These are phyloP conservation scores for Millerozyma miso DNA, from an alignment of 805 yeast genomes.

Conservation along the genomic window DNA sequence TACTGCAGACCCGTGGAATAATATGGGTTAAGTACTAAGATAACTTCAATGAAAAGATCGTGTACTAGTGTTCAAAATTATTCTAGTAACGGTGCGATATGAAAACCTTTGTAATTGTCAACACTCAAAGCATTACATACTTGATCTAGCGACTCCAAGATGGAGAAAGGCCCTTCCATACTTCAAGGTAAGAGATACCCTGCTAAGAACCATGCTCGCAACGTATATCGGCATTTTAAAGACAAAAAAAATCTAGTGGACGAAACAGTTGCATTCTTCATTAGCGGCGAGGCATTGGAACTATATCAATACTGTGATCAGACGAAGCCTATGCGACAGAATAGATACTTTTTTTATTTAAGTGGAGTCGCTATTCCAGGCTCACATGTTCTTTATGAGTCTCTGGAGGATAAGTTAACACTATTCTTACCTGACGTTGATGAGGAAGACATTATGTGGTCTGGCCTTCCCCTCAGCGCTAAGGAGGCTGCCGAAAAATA, in stretches of 20 bases:
- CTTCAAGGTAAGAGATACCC: constrained; percentile 59
- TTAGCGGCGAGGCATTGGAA: constrained; percentile 58
- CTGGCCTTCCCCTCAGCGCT: constrained; percentile 73
- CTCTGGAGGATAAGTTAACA: constrained; percentile 51
- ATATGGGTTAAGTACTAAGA: too few relatives aligned
- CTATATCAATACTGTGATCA: constrained; percentile 77
- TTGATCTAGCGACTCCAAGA: constrained; percentile 1
- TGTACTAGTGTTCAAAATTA: not conserved
- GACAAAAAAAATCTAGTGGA: constrained; percentile 20
- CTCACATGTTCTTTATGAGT: constrained; percentile 58
- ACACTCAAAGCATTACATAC: too few relatives aligned
- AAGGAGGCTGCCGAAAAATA: constrained; percentile 61
- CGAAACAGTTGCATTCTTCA: constrained; percentile 38
- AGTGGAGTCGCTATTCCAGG: constrained; percentile 83
- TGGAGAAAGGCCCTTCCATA: constrained; percentile 11
- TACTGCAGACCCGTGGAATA: too few relatives aligned
- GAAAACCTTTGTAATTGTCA: too few relatives aligned
- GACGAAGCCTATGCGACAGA: constrained; percentile 75
- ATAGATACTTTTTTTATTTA: constrained; percentile 83
- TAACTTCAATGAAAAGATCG: too few relatives aligned
- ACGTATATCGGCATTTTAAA: constrained; percentile 38
- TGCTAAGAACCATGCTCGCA: constrained; percentile 70
- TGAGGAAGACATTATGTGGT: constrained; percentile 92
- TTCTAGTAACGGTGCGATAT: not conserved
- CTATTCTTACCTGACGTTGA: constrained; percentile 82